Base-by-base conservation (phyloP, 108 stramenopile species). In the Skeletonema potamos region DNA sequence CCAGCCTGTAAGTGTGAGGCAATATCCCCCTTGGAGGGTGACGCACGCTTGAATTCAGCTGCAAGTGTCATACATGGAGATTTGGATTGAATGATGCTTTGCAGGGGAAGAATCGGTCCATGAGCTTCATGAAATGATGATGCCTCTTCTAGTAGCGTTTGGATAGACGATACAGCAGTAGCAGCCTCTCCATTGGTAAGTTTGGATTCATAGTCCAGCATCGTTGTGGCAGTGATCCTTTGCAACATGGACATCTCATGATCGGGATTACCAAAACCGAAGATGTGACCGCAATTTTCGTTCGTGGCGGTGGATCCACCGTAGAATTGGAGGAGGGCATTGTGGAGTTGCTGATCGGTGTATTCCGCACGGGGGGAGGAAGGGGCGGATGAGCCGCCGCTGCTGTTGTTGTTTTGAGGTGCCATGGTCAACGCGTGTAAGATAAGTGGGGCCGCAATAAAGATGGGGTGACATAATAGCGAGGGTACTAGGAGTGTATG, bases 21-120 rank as follows among this genome's bases (percentile, higher is more conserved):
- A 68, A 99, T 98, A 69, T 91, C 84, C 3, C 99, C 98, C 84
- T 99, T 99, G 75, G 84, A 86, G 18, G 99, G 99, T 22, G 85
- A 86, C 6, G 97, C 97, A 7, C 99, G 87, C 69, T 99, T 99
- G 84, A 99, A 98, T 82, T 99, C 99, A n/a, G 98, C 98, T 0
- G 99, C 99, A 15, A 99, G 82, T 3, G 90, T 84, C 95, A 96
- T 96, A 69, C 68, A 30, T 0, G 95, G 92, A 60, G 79, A 64
- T 44, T 85, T 78, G 11, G 56, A 54, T 34, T 83, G 81, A 62
- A 96, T 90, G 20, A 87, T 81, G 11, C 60, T 10, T 56, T 77
- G 73, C 43, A 96, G 76, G 67, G 82, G 71, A 27, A 96, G 29
- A 3, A 86, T 79, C 4, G 88, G 81, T 5, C 95, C 95, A 39